Conservation (phyloP, 2,329 filamentous ascomycete genomes). For the Penicillium carneum region DNA sequence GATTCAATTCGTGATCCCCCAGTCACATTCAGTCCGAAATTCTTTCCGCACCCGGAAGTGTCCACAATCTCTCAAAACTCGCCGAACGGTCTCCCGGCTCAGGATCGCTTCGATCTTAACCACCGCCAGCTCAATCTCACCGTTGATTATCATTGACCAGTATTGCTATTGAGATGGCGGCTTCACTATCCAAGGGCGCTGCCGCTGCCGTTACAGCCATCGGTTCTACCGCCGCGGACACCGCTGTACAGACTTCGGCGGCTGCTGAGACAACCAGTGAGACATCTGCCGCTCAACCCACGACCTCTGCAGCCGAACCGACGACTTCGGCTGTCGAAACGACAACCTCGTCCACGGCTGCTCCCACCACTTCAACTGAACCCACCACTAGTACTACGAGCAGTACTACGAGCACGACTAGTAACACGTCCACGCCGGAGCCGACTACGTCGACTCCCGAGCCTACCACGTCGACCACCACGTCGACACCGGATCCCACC, state of each 20-base stretch:
- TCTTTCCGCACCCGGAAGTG: constrained; percentile 8
- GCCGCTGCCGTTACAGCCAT: neutral
- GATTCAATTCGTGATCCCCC: constrained; percentile 10
- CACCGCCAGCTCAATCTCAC: constrained; percentile 11
- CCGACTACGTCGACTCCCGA: neutral
- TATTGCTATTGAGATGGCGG: constrained; percentile 3
- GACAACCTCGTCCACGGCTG: neutral
- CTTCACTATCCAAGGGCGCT: neutral
- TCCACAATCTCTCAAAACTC: constrained; percentile 11
- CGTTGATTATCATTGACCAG: neutral
- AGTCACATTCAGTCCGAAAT: neutral
- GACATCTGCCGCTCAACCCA: constrained; percentile 2
- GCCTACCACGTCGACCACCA: constrained; percentile 26
- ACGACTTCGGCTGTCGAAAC: neutral
- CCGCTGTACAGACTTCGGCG: constrained; percentile 8
- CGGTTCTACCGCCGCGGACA: neutral
- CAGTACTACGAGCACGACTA: constrained; percentile 15
- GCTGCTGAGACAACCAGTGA: constrained; percentile 3
- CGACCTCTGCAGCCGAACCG: constrained; percentile 8
- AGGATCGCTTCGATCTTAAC: constrained; percentile 19
- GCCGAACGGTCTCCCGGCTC: constrained; percentile 10
- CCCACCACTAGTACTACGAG: constrained; percentile 25
- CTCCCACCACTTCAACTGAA: constrained; percentile 8
- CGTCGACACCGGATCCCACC: constrained; percentile 12
- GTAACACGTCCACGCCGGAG: constrained; percentile 24